Base-by-base conservation (phyloP, 1,139 yeast genomes). In the Taphrina sp. region DNA sequence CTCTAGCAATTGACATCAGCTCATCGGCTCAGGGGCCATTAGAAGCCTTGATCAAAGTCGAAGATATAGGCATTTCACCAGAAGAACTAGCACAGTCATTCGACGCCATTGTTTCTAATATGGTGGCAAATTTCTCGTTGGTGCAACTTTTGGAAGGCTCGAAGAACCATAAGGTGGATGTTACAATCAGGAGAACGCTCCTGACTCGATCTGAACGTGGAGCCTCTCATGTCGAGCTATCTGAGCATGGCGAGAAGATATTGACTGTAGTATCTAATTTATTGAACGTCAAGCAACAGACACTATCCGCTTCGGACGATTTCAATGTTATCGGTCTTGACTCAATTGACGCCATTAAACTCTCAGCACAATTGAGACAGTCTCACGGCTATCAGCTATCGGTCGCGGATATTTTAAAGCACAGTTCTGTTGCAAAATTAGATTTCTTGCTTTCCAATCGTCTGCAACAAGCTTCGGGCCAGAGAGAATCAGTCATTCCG, bases 321-420 rank as follows among this genome's bases (percentile, higher is more conserved):
- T 59, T 63, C 23, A 60, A 62, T 31, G 43, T 52, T 17, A 59
- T 61, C 36, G 66, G 66, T 2, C 35, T 63, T 22, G 66, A 63
- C 41, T 61, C 64, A 26, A 62, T 63, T 34, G 66, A 63, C 33
- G 58, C 62, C 5, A 59, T 63, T 14, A 43, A 54, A 31, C 46
- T 62, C 10, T 58, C 64, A 1, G 43, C 64, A 2, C 28, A 55
- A 12, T 36, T 62, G 22, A 23, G 19, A 26, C 31, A 22, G 17
- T 38, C 38, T 22, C 22, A 45, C 3, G 52, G 31, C n/a, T 20
- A 59, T 1, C 17, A 23, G 3, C 17, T 60, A 12, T 57, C 63
- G 8, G 52, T 60, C 7, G 39, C 57, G 4, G 43, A 36, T 1
- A 56, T 62, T 20, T 52, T 62, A 60, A 39, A 26, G 46, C 36